Conservation (phyloP, 805 yeast genomes). For the Brettanomyces custersianus region DNA sequence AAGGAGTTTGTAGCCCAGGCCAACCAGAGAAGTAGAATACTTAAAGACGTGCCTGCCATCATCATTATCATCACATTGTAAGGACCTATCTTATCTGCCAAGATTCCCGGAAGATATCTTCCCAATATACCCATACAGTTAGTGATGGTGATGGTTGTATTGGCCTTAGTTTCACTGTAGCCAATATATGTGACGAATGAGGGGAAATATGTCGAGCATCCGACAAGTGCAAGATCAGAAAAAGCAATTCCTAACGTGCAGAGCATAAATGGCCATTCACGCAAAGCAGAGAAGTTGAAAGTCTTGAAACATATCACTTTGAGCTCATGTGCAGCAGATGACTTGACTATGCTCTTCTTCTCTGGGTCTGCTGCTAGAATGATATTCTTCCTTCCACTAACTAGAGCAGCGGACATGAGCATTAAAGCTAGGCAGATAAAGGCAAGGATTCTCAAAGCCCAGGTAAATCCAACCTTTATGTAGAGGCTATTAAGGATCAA, state of each 20-base stretch:
- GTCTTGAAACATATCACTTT: constrained; percentile 18
- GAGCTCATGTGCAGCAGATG: constrained; percentile 1
- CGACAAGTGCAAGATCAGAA: constrained; percentile 39
- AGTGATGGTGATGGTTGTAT: constrained; percentile 29
- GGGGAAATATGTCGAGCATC: constrained; percentile 41
- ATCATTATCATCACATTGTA: constrained; percentile 34
- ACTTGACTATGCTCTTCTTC: neutral
- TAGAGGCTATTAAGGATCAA: constrained; percentile 38
- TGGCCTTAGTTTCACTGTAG: constrained; percentile 27
- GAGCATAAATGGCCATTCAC: constrained; percentile 27
- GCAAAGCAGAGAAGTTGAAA: constrained; percentile 31
- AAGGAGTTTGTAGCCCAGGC: constrained; percentile 19
- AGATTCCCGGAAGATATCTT: constrained; percentile 30
- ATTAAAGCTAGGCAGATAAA: constrained; percentile 28
- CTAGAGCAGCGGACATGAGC: constrained; percentile 37
- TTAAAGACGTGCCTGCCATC: constrained; percentile 25
- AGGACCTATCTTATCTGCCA: constrained; percentile 34
- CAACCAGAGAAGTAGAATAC: constrained; percentile 37
- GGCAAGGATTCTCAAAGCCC: constrained; percentile 46
- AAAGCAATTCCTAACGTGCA: constrained; percentile 35
- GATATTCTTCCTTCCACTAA: constrained; percentile 28
- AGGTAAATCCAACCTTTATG: constrained; percentile 36
- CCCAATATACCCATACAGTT: constrained; percentile 32
- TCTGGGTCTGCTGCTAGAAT: neutral
- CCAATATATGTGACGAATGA: constrained; percentile 38